These are phyloP conservation scores for Ophiostoma quercus DNA, from an alignment of 2,329 filamentous ascomycete genomes.

Conservation along the genomic window DNA sequence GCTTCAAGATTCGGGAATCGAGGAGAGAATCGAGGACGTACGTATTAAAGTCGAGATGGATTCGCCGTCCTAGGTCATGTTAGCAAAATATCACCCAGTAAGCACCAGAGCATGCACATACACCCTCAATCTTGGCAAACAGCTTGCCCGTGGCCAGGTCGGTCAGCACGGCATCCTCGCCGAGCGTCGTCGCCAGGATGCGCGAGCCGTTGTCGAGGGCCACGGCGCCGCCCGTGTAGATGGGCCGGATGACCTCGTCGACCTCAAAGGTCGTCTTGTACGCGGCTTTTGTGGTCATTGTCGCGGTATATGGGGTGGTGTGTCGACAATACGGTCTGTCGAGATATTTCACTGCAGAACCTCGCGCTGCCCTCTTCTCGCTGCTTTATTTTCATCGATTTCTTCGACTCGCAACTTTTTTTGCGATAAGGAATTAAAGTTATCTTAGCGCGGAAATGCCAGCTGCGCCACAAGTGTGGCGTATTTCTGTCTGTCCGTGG, in stretches of 20 bases:
- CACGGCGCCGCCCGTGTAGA: slow-evolving; percentile 87
- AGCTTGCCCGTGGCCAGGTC: slow-evolving; percentile 77
- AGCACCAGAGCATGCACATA: slow-evolving; percentile 37
- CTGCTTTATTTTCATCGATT: not conserved
- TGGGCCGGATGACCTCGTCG: slow-evolving; percentile 76
- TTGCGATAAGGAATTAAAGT: slow-evolving; percentile 34
- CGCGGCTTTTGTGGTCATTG: slow-evolving; percentile 57
- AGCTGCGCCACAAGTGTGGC: slow-evolving; percentile 15
- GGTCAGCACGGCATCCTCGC: slow-evolving; percentile 84
- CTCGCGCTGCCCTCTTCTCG: not conserved
- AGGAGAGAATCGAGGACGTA: slow-evolving; percentile 15
- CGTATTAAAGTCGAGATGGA: slow-evolving; percentile 63
- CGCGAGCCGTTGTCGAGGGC: slow-evolving; percentile 74
- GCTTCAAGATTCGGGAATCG: not conserved
- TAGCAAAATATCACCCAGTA: slow-evolving; percentile 25
- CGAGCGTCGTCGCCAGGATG: slow-evolving; percentile 82
- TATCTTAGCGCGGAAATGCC: slow-evolving; percentile 36
- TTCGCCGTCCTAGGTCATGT: slow-evolving; percentile 65
- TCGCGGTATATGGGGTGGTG: slow-evolving; percentile 23
- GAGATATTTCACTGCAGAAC: not conserved
- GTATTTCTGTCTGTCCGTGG: not conserved
- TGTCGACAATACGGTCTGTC: not conserved
- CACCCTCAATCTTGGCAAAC: slow-evolving; percentile 80
- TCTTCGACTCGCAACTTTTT: slow-evolving; percentile 25
- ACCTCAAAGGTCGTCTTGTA: slow-evolving; percentile 87